Conservation (phyloP, 768 basidiomycete genomes). For the Psilocybe azurescens region DNA sequence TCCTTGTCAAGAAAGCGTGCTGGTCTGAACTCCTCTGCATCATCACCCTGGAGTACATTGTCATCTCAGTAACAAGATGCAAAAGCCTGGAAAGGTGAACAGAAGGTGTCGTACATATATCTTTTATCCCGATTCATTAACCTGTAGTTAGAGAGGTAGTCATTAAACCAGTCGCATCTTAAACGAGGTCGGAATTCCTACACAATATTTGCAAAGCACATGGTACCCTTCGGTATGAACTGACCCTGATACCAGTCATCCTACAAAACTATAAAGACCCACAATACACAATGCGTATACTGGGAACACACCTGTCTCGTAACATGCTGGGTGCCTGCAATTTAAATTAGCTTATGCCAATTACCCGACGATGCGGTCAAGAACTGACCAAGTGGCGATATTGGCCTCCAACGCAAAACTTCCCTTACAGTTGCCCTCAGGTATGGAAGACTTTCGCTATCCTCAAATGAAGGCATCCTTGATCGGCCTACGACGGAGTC, state of each 20-base stretch:
- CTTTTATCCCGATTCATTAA: no score
- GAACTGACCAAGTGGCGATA: not conserved
- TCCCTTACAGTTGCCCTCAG: not conserved
- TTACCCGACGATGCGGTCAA: no score
- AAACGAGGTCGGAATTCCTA: not conserved
- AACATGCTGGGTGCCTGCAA: no score
- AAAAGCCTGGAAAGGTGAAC: no score
- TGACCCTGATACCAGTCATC: not conserved
- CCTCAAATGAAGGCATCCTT: not conserved
- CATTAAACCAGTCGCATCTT: no score
- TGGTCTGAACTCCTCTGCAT: not conserved
- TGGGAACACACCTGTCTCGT: no score
- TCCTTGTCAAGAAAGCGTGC: constrained; percentile 1
- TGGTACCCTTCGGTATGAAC: not conserved
- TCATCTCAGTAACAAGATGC: no score
- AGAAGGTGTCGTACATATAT: no score
- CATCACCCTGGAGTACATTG: not conserved
- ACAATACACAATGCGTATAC: not conserved
- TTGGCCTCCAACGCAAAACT: not conserved
- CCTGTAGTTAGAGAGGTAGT: no score
- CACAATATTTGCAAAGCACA: constrained; percentile 4
- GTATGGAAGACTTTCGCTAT: not conserved
- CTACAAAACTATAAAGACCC: not conserved
- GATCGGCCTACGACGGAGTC: not conserved
- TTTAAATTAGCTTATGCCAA: no score